Evolutionary conservation across 768 basidiomycete species (phyloP).

Genomic region (Coprinopsis cinerea): DNA sequence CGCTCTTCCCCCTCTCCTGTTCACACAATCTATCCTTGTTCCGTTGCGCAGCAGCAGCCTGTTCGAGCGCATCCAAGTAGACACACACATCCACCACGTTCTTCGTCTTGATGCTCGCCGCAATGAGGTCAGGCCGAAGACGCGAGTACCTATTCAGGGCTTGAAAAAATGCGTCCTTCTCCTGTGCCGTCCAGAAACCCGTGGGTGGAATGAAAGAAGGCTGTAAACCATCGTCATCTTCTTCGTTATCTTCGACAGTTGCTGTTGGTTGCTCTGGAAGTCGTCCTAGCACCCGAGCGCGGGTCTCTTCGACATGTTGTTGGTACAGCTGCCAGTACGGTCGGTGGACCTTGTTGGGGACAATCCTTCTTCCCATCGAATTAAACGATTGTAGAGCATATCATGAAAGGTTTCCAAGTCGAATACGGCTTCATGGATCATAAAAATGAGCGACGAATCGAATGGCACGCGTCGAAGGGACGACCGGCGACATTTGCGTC

Average conservation of each 20-base stretch:
- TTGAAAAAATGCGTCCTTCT: conserved; percentile 70
- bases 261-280: neutral
- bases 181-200: conserved; percentile 58
- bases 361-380: neutral
- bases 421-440: too few relatives aligned
- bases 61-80: conserved; percentile 55
- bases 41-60: conserved; percentile 20
- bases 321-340: neutral
- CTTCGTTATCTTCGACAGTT: neutral
- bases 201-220: conserved; percentile 32
- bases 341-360: neutral
- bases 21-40: conserved; percentile 13
- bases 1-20: conserved; percentile 23
- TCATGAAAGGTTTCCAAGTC: neutral
- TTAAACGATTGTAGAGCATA: neutral
- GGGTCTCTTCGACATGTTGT: neutral
- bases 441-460: too few relatives aligned
- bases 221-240: conserved; percentile 11
- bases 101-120: conserved; percentile 60
- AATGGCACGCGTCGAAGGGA: too few relatives aligned
- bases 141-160: conserved; percentile 62
- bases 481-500: too few relatives aligned
- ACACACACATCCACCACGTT: conserved; percentile 59
- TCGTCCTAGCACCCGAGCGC: neutral
- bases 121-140: conserved; percentile 72